Evolutionary conservation across 176 grass and related monocot genomes (phyloP).

Genomic region (Zea mays): DNA sequence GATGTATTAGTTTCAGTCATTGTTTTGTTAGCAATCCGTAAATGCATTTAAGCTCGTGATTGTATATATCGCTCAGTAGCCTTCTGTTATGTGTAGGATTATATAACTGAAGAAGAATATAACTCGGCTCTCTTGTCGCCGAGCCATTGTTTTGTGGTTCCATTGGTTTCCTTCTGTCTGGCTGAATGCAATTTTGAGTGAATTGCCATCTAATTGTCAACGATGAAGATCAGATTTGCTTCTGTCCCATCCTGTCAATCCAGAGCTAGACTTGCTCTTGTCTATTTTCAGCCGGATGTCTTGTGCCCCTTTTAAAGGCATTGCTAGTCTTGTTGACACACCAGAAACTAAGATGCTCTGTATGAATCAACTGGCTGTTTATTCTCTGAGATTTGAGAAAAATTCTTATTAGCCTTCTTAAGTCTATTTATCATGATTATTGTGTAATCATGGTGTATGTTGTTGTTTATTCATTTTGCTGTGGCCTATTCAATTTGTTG

Average conservation of each 20-base stretch:
- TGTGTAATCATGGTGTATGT: too few species aligned
- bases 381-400: too few species aligned
- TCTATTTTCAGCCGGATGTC: conserved; percentile 1
- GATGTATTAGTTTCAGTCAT: not conserved
- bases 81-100: not conserved
- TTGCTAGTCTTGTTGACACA: too few species aligned
- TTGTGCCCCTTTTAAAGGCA: not conserved
- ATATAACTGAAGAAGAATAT: not conserved
- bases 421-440: too few species aligned
- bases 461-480: too few species aligned
- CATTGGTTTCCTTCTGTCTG: not conserved
- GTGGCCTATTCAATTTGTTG: too few species aligned
- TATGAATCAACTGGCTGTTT: too few species aligned
- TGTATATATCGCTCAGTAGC: not conserved
- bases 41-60: not conserved
- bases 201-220: not conserved
- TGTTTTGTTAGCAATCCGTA: not conserved
- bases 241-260: not conserved
- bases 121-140: not conserved
- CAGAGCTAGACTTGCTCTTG: not conserved
- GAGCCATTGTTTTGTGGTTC: not conserved
- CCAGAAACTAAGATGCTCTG: too few species aligned
- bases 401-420: not conserved
- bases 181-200: not conserved
- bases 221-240: not conserved